These are phyloP conservation scores for Hypoxylon crocopeplum DNA, from an alignment of 495 filamentous ascomycete genomes.

Conservation along the genomic window DNA sequence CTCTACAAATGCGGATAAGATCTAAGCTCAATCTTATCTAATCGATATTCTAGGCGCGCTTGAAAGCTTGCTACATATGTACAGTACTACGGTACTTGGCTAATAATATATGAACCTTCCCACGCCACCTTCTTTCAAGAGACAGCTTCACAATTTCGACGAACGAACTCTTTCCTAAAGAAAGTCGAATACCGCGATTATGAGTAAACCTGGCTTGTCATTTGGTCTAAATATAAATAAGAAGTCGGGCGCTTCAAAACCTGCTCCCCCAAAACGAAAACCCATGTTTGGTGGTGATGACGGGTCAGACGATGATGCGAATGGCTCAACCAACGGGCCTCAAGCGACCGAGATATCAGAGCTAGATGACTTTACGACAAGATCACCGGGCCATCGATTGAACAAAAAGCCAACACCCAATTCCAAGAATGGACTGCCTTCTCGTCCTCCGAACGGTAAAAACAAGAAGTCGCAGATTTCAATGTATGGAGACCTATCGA, in stretches of 20 bases:
- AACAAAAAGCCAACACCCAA: slow-evolving; percentile 34
- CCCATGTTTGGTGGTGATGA: slow-evolving; percentile 59
- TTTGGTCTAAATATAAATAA: slow-evolving; percentile 48
- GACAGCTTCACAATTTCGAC: too few relatives aligned
- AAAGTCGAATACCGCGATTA: not conserved
- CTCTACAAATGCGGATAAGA: slow-evolving; percentile 14
- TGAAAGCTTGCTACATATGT: too few relatives aligned
- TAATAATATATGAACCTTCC: slow-evolving; percentile 2
- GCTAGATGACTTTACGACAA: slow-evolving; percentile 41
- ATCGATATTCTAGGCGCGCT: slow-evolving; percentile 9
- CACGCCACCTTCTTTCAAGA: slow-evolving; percentile 11
- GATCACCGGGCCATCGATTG: slow-evolving; percentile 7
- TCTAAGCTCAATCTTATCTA: slow-evolving; percentile 31
- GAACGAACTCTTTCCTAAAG: too few relatives aligned
- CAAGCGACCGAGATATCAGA: slow-evolving; percentile 42
- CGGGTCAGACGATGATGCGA: slow-evolving; percentile 53
- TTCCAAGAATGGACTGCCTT: slow-evolving; percentile 30
- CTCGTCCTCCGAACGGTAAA: slow-evolving; percentile 42
- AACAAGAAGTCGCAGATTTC: slow-evolving; percentile 41
- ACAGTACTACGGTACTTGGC: too few relatives aligned
- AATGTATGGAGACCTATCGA: slow-evolving; percentile 63
- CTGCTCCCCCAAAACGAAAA: slow-evolving; percentile 55
- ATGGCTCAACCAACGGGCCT: slow-evolving; percentile 19
- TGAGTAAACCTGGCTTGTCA: slow-evolving; percentile 46
- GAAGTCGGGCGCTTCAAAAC: slow-evolving; percentile 39